Base-by-base conservation (phyloP, 352 stramenopile genomes). In the Globisporangium iwayamae region DNA sequence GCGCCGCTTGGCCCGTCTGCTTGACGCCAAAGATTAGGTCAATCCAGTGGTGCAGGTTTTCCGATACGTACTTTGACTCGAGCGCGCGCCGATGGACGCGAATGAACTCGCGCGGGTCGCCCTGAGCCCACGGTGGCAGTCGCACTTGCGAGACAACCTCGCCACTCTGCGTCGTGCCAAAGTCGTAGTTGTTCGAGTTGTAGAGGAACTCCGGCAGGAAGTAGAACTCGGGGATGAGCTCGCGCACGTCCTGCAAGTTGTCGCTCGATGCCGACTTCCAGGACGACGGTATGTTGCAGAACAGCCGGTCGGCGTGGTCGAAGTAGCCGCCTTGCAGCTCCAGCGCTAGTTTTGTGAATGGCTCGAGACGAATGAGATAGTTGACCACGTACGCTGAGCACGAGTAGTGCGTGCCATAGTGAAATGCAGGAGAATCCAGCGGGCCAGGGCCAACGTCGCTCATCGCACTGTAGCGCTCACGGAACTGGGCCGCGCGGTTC, bases 391-490 rank as follows among this genome's bases (percentile, higher is more conserved):
- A 98, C 18, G 86, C 96, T 28, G 96, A 96, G 54, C 91, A 97
- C 30, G 90, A 98, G 75, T 99, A 99, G 68, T 99, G 96, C 6
- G 94, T 99, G 5, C 97, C 97, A 68, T 98, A 99, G 67, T 99
- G 92, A 68, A 99, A 99, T 8, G 94, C 81, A 1, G 96, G 96
- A 2, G 81, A 78, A n/a, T 80, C 82, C 60, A 91, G 76, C 11
- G 66, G 63, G 8, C 63, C 72, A 10, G 71, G 56, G 7, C 55
- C 67, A 9, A 75, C 66, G 22, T 93, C 84, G 22, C 50, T 78
- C 75, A 94, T 80, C 6, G 83, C 76, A 20, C 85, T 64, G 60
- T 91, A 98, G 22, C 93, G 76, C 46, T 96, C 90, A 43, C 79
- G 67, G 63, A 98, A 98, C 38, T 96, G 82, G 0, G 81, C 68